phyloP scores from a whole-genome alignment of 2,329 filamentous ascomycete species.

The Colletotrichum caudatum region DNA sequence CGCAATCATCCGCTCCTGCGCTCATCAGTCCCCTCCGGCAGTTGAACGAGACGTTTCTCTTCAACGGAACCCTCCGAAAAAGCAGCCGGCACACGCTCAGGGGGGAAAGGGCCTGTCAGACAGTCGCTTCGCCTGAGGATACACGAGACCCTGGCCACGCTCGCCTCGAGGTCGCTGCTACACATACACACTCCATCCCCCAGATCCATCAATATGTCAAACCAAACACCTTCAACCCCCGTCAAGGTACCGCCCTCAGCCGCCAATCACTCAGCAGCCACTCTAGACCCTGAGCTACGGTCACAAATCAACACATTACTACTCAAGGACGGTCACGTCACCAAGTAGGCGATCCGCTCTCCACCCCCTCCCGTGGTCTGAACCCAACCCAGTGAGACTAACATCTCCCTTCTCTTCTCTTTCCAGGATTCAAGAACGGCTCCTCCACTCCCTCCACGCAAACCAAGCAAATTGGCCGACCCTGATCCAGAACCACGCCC shows the following conservation, averaged over 20 bases:
- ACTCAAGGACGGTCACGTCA: constrained; percentile 69
- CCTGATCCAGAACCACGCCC: constrained; percentile 68
- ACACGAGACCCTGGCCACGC: constrained; percentile 4
- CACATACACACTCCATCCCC: constrained; percentile 10
- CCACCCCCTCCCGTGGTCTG: not conserved
- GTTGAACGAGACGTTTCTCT: not conserved
- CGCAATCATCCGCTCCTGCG: not conserved
- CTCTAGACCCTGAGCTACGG: constrained; percentile 70
- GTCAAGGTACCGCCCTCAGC: constrained; percentile 71
- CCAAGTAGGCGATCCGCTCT: constrained; percentile 59
- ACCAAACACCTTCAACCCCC: constrained; percentile 63
- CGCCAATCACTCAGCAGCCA: constrained; percentile 70
- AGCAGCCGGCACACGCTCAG: not conserved
- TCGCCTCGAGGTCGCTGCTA: not conserved
- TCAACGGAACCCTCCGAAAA: not conserved
- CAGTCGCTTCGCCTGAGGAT: not conserved
- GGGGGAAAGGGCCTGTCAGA: not conserved
- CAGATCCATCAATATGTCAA: constrained; percentile 53
- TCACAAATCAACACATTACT: constrained; percentile 72
- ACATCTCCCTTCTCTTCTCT: constrained; percentile 1
- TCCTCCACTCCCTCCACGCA: constrained; percentile 72
- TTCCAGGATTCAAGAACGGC: constrained; percentile 71
- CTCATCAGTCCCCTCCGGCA: not conserved
- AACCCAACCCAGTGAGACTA: constrained; percentile 4
- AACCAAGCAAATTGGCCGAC: constrained; percentile 73